These are phyloP conservation scores for Lagenidium sp. DNA, from an alignment of 352 stramenopile species.

Conservation along the genomic window DNA sequence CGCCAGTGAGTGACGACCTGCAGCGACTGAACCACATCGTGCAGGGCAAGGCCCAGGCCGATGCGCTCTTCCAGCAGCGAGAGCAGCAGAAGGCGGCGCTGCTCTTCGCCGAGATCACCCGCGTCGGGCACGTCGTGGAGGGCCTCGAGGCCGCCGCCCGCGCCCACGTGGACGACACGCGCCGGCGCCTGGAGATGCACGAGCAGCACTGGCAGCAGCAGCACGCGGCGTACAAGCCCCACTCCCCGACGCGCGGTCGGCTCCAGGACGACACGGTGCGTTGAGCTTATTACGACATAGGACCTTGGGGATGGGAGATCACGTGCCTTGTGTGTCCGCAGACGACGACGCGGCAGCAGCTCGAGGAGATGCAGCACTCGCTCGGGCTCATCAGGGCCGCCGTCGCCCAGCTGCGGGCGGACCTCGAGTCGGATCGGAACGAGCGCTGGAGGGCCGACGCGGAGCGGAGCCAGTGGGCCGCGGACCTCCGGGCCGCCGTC, in stretches of 20 bases:
- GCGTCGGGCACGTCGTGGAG: conserved; percentile 40
- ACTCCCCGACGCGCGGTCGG: too few species aligned
- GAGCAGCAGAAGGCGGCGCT: conserved; percentile 64
- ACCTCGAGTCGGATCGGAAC: conserved; percentile 48
- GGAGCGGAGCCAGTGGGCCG: conserved; percentile 19
- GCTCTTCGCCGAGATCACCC: conserved; percentile 54
- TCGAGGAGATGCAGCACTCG: conserved; percentile 22
- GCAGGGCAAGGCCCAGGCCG: conserved; percentile 46
- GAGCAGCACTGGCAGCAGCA: conserved; percentile 20
- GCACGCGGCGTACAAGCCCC: background rate
- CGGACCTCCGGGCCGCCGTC: conserved; percentile 16
- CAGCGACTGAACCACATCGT: conserved; percentile 41
- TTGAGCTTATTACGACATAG: too few species aligned
- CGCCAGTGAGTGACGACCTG: conserved; percentile 38
- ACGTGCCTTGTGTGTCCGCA: too few species aligned
- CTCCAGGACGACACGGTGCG: too few species aligned
- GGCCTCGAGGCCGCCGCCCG: conserved; percentile 22
- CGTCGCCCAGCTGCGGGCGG: conserved; percentile 31
- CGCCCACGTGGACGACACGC: conserved; percentile 21
- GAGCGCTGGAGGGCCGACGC: conserved; percentile 31
- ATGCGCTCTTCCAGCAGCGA: conserved; percentile 36
- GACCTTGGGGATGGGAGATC: too few species aligned
- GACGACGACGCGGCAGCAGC: too few species aligned
- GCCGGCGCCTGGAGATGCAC: conserved; percentile 28
- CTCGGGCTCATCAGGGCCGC: conserved; percentile 27